Conservation (phyloP, 1,284 basidiomycete species). For the Papiliotrema fonsecae region DNA sequence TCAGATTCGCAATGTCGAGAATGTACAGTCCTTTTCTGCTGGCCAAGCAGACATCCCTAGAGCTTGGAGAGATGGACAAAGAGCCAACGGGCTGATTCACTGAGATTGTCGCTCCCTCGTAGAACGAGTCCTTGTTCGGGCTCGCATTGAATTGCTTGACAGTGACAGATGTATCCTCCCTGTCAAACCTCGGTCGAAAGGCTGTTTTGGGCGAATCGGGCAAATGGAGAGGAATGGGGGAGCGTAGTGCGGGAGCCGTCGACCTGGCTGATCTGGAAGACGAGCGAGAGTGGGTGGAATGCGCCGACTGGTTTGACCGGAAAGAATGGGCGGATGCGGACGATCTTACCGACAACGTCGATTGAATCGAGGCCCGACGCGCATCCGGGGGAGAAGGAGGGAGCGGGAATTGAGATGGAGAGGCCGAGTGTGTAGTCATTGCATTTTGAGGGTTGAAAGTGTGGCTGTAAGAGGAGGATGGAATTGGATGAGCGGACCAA, state of each 20-base stretch:
- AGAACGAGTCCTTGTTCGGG: slow-evolving; percentile 32
- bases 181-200: slow-evolving; percentile 24
- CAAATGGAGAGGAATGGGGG: slow-evolving; percentile 10
- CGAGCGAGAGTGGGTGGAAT: slow-evolving; percentile 1
- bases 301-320: background rate
- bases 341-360: slow-evolving; percentile 4
- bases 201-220: slow-evolving; percentile 22
- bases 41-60: slow-evolving; percentile 49
- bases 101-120: slow-evolving; percentile 38
- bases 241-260: background rate
- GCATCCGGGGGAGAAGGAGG: slow-evolving; percentile 11
- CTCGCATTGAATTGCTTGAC: slow-evolving; percentile 6
- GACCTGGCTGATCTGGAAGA: slow-evolving; percentile 4
- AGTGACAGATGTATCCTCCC: slow-evolving; percentile 20
- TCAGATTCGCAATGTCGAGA: slow-evolving; percentile 83
- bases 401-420: slow-evolving; percentile 6
- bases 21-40: slow-evolving; percentile 93
- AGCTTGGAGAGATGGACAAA: slow-evolving; percentile 49
- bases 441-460: slow-evolving; percentile 1
- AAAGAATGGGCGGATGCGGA: background rate
- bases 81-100: slow-evolving; percentile 51
- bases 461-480: background rate
- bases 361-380: background rate
- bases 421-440: slow-evolving; percentile 3
- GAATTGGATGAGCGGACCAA: background rate